phyloP scores from a whole-genome alignment of 331 rosid genomes.

The Rhamnella rubrinervis region DNA sequence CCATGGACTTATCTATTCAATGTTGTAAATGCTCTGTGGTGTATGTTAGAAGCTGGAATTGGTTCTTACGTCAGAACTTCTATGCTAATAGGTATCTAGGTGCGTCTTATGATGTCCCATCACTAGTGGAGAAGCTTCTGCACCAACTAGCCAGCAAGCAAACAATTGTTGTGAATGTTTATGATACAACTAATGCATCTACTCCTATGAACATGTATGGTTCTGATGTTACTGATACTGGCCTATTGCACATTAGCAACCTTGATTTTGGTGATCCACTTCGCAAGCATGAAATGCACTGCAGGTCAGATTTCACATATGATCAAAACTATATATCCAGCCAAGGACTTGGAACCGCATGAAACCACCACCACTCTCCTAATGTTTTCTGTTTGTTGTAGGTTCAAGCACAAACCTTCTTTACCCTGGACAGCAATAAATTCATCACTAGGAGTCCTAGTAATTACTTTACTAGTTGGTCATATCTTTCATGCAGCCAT shows the following conservation, averaged over 20 bases:
- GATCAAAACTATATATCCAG: slow-evolving; percentile 2
- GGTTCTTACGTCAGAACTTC: slow-evolving; percentile 10
- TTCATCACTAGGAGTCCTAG: slow-evolving; percentile 61
- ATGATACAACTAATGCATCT: slow-evolving; percentile 82
- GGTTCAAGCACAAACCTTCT: slow-evolving; percentile 80
- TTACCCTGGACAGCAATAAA: slow-evolving; percentile 74
- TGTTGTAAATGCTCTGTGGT: neutral
- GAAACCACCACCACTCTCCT: slow-evolving; percentile 3
- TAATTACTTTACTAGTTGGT: slow-evolving; percentile 79
- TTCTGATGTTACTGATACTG: slow-evolving; percentile 71
- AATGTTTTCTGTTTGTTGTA: slow-evolving; percentile 26
- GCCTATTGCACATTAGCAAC: slow-evolving; percentile 57
- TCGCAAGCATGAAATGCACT: slow-evolving; percentile 96
- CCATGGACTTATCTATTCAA: neutral
- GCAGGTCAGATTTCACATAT: slow-evolving; percentile 63
- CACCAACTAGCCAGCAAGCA: slow-evolving; percentile 98
- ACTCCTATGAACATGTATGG: slow-evolving; percentile 82
- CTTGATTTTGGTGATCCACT: slow-evolving; percentile 95
- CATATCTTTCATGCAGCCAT: slow-evolving; percentile 82
- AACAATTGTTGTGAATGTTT: slow-evolving; percentile 92
- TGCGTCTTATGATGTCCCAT: slow-evolving; percentile 92
- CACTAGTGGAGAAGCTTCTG: slow-evolving; percentile 93
- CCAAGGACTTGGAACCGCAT: slow-evolving; percentile 11
- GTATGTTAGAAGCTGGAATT: slow-evolving; percentile 23
- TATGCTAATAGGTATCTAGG: slow-evolving; percentile 73